Base-by-base conservation (phyloP, 2,329 filamentous ascomycete genomes). In the Pseudogymnoascus sp. region DNA sequence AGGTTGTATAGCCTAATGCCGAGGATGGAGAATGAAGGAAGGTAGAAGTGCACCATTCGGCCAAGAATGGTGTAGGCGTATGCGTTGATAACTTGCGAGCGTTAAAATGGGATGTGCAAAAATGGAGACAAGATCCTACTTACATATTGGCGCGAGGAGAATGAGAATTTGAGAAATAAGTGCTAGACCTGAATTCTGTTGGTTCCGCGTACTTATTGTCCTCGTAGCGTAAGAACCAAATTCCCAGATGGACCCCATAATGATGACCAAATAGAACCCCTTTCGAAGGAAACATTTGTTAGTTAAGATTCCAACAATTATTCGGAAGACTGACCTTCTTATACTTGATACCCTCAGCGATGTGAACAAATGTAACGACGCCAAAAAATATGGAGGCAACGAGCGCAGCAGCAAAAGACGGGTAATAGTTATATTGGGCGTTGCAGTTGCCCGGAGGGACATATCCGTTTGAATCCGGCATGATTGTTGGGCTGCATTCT, bases 211-310 rank as follows among this genome's bases (percentile, higher is more conserved):
- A 23, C 74, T 75, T 0, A 79, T 67, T 0, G 75, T 69, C 28
- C 79, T 78, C 16, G 78, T 67, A 6, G 77, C 66, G 67, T 74
- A 81, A 8, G 75, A 74, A 1, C 70, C 68, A n/a, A 75, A 69
- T 68, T 82, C 79, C 78, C 79, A 81, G 0, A 68, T 25, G 2
- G 69, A 68, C 7, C 76, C 79, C 72, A 80, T 77, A 45, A 79
- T 74, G 8, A 82, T 74, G 3, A 80, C 76, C 77, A 75, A 79
- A 62, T 72, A 76, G 66, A 79, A 78, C 23, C 69, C 68, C 71
- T 72, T 37, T 64, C 3, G 8, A 13, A 11, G 13, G 63, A 16
- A 60, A 63, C 14, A 1, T 34, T 21, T 16, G 28, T 57, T 34
- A 57, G 51, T 13, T 34, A 21, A 34, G 11, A 16, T 19, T 57